Evolutionary conservation across 495 filamentous ascomycete genomes (phyloP).

Genomic region (Aspergillus baeticus): DNA sequence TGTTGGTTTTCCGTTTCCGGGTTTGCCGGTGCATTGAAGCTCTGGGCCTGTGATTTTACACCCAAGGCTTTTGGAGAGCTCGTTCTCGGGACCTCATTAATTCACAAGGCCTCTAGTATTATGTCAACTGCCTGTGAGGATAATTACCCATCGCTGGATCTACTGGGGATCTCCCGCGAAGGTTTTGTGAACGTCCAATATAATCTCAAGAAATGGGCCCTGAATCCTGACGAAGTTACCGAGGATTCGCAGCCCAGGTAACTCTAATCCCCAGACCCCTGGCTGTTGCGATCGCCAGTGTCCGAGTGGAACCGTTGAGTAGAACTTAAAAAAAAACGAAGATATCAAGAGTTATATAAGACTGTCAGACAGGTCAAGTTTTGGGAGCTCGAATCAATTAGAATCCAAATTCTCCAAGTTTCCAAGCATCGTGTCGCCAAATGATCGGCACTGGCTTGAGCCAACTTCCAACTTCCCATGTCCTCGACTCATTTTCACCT

Average conservation of each 20-base stretch:
- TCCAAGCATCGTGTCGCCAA: neutral
- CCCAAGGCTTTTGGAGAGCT: neutral
- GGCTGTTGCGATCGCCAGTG: neutral
- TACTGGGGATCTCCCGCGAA: constrained; percentile 47
- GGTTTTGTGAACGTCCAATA: constrained; percentile 29
- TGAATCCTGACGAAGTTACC: constrained; percentile 25
- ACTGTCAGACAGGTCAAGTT: neutral
- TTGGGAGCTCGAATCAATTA: too few species aligned
- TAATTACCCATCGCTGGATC: constrained; percentile 27
- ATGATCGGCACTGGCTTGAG: neutral
- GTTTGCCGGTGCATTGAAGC: neutral
- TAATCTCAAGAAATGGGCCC: constrained; percentile 26
- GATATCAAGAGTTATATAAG: neutral
- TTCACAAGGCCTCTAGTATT: neutral
- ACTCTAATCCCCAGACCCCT: constrained; percentile 17
- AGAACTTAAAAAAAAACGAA: constrained; percentile 3
- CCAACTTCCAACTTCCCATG: neutral
- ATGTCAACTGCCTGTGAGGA: neutral
- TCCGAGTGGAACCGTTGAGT: constrained; percentile 1
- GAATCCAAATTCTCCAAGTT: too few species aligned
- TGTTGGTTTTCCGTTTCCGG: neutral
- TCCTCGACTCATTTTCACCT: neutral
- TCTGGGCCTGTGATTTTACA: neutral
- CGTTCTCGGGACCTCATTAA: neutral
- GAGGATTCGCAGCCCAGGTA: constrained; percentile 20